These are phyloP conservation scores for Protoeuglena noctilucae DNA, from an alignment of 139 green algal species.

Conservation along the genomic window DNA sequence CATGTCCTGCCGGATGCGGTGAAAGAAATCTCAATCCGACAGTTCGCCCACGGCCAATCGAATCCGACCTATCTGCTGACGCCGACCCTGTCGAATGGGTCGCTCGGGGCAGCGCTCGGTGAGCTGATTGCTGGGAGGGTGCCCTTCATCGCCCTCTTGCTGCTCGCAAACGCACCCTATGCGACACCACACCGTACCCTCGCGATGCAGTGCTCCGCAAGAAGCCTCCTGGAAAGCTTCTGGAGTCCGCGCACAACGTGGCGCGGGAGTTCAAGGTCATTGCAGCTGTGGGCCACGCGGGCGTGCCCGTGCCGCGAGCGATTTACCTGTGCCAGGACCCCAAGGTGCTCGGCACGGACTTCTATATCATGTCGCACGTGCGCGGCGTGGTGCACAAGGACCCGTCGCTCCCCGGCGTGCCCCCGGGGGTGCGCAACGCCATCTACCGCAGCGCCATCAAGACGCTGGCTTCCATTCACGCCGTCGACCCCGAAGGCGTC, in stretches of 20 bases:
- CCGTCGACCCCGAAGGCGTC: constrained; percentile 26
- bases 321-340: constrained; percentile 60
- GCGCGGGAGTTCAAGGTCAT: constrained; percentile 71
- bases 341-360: constrained; percentile 71
- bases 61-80: constrained; percentile 93
- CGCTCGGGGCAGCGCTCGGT: no score
- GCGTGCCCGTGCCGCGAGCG: constrained; percentile 63
- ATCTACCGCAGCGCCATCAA: constrained; percentile 37
- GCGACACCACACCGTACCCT: constrained; percentile 8
- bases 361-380: constrained; percentile 82
- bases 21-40: no score
- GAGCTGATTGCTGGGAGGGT: constrained; percentile 1
- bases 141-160: not conserved
- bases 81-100: no score
- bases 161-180: not conserved
- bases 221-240: constrained; percentile 76
- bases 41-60: constrained; percentile 78
- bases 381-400: constrained; percentile 17
- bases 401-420: not conserved
- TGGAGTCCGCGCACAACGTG: constrained; percentile 85
- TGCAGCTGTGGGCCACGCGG: constrained; percentile 24
- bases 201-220: constrained; percentile 95
- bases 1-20: no score
- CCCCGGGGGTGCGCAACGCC: not conserved
- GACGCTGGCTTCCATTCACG: constrained; percentile 70